Evolutionary conservation across 2,329 filamentous ascomycete species (phyloP).

Genomic region (Cyphellophora attinorum): DNA sequence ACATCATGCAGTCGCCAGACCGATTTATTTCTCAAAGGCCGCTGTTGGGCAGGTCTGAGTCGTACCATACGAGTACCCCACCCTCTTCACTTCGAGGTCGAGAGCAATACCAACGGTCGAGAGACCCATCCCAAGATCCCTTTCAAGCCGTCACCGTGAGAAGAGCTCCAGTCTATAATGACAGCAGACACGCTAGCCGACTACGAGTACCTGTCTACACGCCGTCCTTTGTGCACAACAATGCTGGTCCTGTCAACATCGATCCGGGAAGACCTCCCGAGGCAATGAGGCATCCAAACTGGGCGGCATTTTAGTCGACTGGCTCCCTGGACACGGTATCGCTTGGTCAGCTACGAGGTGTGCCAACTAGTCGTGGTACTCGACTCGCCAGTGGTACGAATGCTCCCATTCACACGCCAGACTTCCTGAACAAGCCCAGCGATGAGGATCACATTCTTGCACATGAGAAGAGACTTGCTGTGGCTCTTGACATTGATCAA

Average conservation of each 20-base stretch:
- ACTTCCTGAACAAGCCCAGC: constrained; percentile 42
- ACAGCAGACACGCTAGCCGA: constrained; percentile 9
- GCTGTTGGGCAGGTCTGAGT: constrained; percentile 16
- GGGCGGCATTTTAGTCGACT: constrained; percentile 66
- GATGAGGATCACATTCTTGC: constrained; percentile 54
- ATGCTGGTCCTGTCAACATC: constrained; percentile 41
- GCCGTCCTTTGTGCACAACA: constrained; percentile 25
- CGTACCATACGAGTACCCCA: constrained; percentile 44
- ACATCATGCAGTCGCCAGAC: too few relatives aligned
- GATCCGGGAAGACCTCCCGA: constrained; percentile 18
- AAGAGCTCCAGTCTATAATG: too few relatives aligned
- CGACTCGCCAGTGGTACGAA: constrained; percentile 61
- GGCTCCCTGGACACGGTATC: constrained; percentile 56
- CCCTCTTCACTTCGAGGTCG: constrained; percentile 20
- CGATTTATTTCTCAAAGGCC: constrained; percentile 37
- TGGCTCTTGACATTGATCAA: constrained; percentile 71
- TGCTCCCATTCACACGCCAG: constrained; percentile 53
- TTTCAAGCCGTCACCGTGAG: constrained; percentile 37
- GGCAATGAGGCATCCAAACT: constrained; percentile 45
- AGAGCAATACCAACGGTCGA: constrained; percentile 37
- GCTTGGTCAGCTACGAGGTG: constrained; percentile 29
- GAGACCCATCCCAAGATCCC: constrained; percentile 38
- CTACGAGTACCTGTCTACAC: constrained; percentile 12
- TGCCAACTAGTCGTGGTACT: constrained; percentile 55
- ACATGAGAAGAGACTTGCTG: constrained; percentile 65